phyloP scores from a whole-genome alignment of 257 asterid genomes.

The Scutellaria barbata region DNA sequence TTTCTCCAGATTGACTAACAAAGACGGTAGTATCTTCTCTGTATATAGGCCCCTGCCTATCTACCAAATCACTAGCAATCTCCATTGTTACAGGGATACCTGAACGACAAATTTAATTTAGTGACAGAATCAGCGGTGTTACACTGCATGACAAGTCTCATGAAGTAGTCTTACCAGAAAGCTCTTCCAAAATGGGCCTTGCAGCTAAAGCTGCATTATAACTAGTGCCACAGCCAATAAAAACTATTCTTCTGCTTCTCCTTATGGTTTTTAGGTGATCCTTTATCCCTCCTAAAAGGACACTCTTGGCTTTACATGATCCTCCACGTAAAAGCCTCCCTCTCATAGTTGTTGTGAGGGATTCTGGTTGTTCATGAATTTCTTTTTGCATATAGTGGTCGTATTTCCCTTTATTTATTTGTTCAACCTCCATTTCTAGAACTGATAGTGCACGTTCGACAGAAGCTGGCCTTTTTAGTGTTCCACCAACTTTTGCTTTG shows the following conservation, averaged over 20 bases:
- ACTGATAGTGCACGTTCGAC: conserved; percentile 93
- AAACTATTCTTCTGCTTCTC: conserved; percentile 93
- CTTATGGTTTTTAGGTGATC: conserved; percentile 94
- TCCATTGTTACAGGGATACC: conserved; percentile 98
- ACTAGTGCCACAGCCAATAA: conserved; percentile 97
- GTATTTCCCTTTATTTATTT: conserved; percentile 91
- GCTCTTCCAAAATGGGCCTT: conserved; percentile 92
- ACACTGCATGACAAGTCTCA: neutral
- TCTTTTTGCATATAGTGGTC: conserved; percentile 99
- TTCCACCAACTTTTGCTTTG: conserved; percentile 56
- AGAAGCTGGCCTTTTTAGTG: conserved; percentile 73
- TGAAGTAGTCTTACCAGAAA: conserved; percentile 65
- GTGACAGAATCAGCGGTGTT: conserved; percentile 18
- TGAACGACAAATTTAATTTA: conserved; percentile 33
- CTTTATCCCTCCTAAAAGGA: conserved; percentile 93
- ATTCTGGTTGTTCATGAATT: conserved; percentile 97
- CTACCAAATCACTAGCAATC: conserved; percentile 96
- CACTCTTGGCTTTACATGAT: conserved; percentile 82
- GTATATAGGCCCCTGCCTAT: conserved; percentile 96
- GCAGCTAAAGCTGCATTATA: conserved; percentile 98
- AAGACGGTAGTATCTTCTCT: conserved; percentile 94
- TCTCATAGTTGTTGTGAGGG: conserved; percentile 92
- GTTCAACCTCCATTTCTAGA: conserved; percentile 98
- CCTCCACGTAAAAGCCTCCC: conserved; percentile 98
- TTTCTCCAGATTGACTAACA: conserved; percentile 99